Percentiles rank a stretch among this genome's conserved stretches.
Evolutionary conservation across 2,329 filamentous ascomycete genomes (phyloP).

Genomic region (Sporothrix globosa): DNA sequence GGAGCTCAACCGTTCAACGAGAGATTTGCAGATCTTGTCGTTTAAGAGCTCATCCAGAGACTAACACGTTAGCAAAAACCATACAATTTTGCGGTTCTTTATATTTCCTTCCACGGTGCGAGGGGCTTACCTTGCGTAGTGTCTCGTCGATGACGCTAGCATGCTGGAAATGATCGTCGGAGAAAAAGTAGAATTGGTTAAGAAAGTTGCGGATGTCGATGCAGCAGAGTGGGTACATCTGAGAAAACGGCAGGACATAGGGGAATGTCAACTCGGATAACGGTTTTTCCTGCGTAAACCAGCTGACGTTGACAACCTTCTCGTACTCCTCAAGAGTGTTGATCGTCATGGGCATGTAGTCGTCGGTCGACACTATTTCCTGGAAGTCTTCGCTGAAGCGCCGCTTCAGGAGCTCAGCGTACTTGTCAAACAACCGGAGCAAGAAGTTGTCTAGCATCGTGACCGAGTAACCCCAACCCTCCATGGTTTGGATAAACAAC

Average conservation of each 20-base stretch:
- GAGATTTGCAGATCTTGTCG: slow-evolving; percentile 84
- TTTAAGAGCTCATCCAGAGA: slow-evolving; percentile 94
- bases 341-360: slow-evolving; percentile 99
- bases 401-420: slow-evolving; percentile 85
- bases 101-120: too few species aligned
- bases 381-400: slow-evolving; percentile 96
- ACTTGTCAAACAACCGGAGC: slow-evolving; percentile 89
- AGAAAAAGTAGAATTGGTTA: slow-evolving; percentile 98
- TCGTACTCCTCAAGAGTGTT: slow-evolving; percentile 88
- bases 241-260: slow-evolving; percentile 93
- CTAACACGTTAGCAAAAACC: background rate
- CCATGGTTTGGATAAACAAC: slow-evolving; percentile 97
- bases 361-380: slow-evolving; percentile 88
- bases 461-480: slow-evolving; percentile 91
- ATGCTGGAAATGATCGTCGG: slow-evolving; percentile 92
- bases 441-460: slow-evolving; percentile 79
- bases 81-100: background rate
- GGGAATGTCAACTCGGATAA: slow-evolving; percentile 82
- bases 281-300: slow-evolving; percentile 85
- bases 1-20: slow-evolving; percentile 84
- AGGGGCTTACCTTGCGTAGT: slow-evolving; percentile 66
- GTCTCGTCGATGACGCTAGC: slow-evolving; percentile 89
- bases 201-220: slow-evolving; percentile 97
- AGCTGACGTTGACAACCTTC: slow-evolving; percentile 93
- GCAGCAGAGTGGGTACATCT: slow-evolving; percentile 98